phyloP scores from a whole-genome alignment of 495 filamentous ascomycete species.

The Hypoxylon trugodes region DNA sequence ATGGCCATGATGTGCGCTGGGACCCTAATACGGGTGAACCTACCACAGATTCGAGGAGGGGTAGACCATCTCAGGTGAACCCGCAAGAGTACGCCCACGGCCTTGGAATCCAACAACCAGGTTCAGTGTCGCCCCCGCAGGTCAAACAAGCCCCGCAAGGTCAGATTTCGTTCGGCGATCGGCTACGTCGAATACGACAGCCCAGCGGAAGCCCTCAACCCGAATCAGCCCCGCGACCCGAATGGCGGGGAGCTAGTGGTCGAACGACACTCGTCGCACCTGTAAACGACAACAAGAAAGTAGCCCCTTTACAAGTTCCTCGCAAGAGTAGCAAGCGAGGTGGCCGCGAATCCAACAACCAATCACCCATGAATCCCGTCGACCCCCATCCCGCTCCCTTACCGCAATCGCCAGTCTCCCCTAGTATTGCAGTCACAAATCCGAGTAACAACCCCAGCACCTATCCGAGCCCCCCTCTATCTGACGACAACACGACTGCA shows the following conservation, averaged over 20 bases:
- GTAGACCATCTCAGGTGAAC: conserved; percentile 57
- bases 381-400: conserved; percentile 31
- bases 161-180: conserved; percentile 51
- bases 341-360: conserved; percentile 19
- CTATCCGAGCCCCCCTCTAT: conserved; percentile 49
- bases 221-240: conserved; percentile 52
- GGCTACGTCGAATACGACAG: conserved; percentile 52
- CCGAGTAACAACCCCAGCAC: conserved; percentile 31
- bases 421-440: conserved; percentile 25
- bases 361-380: conserved; percentile 38
- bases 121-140: conserved; percentile 34
- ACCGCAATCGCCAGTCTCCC: conserved; percentile 20
- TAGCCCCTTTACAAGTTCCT: conserved; percentile 55
- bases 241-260: conserved; percentile 63
- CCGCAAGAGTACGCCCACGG: conserved; percentile 55
- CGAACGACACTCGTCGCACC: conserved; percentile 58
- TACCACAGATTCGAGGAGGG: conserved; percentile 52
- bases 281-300: conserved; percentile 53
- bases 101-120: conserved; percentile 43
- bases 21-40: conserved; percentile 61
- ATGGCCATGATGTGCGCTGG: conserved; percentile 50
- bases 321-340: conserved; percentile 53
- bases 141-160: conserved; percentile 29
- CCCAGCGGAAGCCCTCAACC: conserved; percentile 43
- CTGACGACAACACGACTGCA: conserved; percentile 34